Evolutionary conservation across 179 eudicot species (phyloP).

Genomic region (Silene vulgaris): DNA sequence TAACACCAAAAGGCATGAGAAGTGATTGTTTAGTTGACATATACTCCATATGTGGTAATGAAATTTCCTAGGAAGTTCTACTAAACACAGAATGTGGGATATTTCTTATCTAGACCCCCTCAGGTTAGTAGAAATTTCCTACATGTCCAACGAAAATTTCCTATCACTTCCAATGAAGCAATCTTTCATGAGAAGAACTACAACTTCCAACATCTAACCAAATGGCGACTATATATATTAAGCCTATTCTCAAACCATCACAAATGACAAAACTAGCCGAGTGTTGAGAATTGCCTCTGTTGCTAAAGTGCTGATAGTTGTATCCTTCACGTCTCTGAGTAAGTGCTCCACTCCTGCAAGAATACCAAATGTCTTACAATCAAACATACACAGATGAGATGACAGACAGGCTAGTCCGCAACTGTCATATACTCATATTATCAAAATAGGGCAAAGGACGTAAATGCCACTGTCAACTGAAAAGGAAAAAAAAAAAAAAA

Average conservation of each 20-base stretch:
- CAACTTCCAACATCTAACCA: not conserved
- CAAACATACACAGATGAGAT: not conserved
- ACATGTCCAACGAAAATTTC: not conserved
- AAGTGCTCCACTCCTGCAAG: constrained; percentile 88
- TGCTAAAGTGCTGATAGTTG: constrained; percentile 89
- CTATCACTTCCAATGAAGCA: not conserved
- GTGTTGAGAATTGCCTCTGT: constrained; percentile 54
- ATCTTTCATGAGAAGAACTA: not conserved
- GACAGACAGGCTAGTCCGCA: not conserved
- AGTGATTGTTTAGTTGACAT: too few relatives aligned
- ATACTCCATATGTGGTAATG: not conserved
- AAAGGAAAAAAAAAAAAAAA: not conserved
- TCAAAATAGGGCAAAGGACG: not conserved
- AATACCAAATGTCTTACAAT: constrained; percentile 5
- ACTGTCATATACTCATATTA: not conserved
- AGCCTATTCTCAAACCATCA: constrained; percentile 1
- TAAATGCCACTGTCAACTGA: not conserved
- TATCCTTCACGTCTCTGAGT: constrained; percentile 95
- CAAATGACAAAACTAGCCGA: constrained; percentile 7
- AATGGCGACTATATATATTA: not conserved
- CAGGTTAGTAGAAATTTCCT: not conserved
- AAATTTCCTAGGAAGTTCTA: not conserved
- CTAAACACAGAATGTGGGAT: not conserved
- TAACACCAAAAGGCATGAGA: not conserved
- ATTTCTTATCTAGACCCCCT: not conserved